Base-by-base conservation (phyloP, 2,329 filamentous ascomycete genomes). In the Lojkania enalia region DNA sequence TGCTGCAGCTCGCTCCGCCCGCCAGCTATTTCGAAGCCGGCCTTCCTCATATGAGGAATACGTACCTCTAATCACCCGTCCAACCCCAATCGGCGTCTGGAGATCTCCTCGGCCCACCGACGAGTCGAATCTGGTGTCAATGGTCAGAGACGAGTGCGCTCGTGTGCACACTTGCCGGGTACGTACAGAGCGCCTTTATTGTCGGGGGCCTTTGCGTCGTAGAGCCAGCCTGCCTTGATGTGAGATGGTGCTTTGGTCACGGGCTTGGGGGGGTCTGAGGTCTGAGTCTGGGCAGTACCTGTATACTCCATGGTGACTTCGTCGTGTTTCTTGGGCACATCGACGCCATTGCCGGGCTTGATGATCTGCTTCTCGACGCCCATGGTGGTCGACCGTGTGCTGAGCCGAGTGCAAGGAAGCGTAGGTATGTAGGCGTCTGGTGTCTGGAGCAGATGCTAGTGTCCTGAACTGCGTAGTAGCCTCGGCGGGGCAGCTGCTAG, bases 241-340 rank as follows among this genome's bases (percentile, higher is more conserved):
- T 63, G n/a, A 59, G 58, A 52, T 31, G 6, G 23, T 2, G 11
- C 11, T 36, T 20, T 18, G 16, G n/a, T n/a, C 7, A 7, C 7
- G n/a, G 23, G 23, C n/a, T n/a, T 7, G 23, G 23, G 23, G n/a
- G 23, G 23, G 23, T 7, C 7, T n/a, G 23, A 27, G 23, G 23
- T 9, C 7, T 9, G 14, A 9, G 30, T 9, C 11, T 6, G 16
- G 7, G 14, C 14, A 15, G 33, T 60, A 66, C 66, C 94, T 31
- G 87, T 94, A 80, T 97, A 97, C 74, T 94, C 83, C 66, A 97
- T 95, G 64, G 81, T 82, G 64, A 97, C 88, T 19, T 74, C 82
- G 69, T 96, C 84, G 55, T 88, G 87, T 13, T 66, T 61, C 55
- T 73, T 66, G 46, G 92, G 88, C 54, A 72, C 76, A 61, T 83